phyloP scores from a whole-genome alignment of 225 moss, liverwort and hornwort genomes.

The Pseudoscleropodium purum region DNA sequence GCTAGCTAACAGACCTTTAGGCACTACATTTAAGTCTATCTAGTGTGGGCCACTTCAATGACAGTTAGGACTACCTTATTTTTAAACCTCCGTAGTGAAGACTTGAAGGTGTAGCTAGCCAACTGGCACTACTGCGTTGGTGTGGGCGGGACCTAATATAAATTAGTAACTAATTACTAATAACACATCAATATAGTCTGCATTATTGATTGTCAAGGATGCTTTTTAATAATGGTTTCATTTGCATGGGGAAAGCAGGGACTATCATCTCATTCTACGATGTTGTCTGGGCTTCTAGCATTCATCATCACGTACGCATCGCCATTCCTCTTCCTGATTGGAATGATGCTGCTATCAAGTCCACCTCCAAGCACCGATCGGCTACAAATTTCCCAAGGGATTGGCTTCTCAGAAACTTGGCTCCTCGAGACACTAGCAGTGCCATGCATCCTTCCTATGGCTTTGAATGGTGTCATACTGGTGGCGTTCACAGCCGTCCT shows the following conservation, averaged over 20 bases:
- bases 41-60: neutral
- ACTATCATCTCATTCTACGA: slow-evolving; percentile 73
- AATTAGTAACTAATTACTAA: neutral
- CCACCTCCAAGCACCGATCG: neutral
- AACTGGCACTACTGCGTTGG: neutral
- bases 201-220: neutral
- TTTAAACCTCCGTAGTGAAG: neutral
- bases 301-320: slow-evolving; percentile 78
- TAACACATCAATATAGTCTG: neutral
- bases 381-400: neutral
- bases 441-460: slow-evolving; percentile 63
- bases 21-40: neutral
- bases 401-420: slow-evolving; percentile 31
- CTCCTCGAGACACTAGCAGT: slow-evolving; percentile 47
- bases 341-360: slow-evolving; percentile 38
- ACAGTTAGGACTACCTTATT: neutral
- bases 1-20: neutral
- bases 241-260: slow-evolving; percentile 34
- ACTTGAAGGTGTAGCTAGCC: neutral
- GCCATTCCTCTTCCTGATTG: slow-evolving; percentile 65
- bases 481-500: slow-evolving; percentile 65
- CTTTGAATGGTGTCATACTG: slow-evolving; percentile 62
- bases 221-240: neutral
- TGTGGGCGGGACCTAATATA: neutral
- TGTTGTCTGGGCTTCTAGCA: slow-evolving; percentile 65